Evolutionary conservation across 2,329 filamentous ascomycete species (phyloP).

Genomic region (Trichophyton simii): DNA sequence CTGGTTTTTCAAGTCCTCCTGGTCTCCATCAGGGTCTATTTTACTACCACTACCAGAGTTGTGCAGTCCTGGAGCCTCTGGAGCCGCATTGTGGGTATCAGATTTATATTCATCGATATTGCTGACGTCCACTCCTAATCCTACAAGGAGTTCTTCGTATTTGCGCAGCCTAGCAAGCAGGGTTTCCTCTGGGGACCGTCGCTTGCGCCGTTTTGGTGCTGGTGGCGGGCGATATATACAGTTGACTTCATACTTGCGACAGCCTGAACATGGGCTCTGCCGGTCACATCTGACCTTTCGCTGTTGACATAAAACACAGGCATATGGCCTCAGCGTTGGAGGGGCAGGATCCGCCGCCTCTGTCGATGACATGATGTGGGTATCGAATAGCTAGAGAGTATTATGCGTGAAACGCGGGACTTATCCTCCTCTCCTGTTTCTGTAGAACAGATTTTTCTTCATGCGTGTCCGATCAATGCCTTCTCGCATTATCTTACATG

Average conservation of each 20-base stretch:
- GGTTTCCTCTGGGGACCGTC: neutral
- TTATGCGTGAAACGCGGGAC: neutral
- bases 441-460: neutral
- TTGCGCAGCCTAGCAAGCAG: slow-evolving; percentile 1
- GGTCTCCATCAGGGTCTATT: neutral
- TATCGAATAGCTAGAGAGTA: neutral
- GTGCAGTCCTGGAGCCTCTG: neutral
- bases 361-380: neutral
- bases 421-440: neutral
- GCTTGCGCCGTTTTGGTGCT: neutral
- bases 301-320: slow-evolving; percentile 62
- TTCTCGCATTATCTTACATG: neutral
- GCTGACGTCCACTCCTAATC: neutral
- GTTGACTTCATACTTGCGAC: slow-evolving; percentile 49
- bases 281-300: slow-evolving; percentile 65
- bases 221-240: slow-evolving; percentile 33
- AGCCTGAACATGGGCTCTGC: slow-evolving; percentile 58
- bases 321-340: neutral
- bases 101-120: neutral
- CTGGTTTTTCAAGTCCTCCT: neutral
- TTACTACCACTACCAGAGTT: neutral
- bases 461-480: neutral
- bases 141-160: slow-evolving; percentile 2
- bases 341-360: neutral
- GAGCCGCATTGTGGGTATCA: neutral